These are phyloP conservation scores for Kwoniella bestiolae DNA, from an alignment of 768 basidiomycete species.

Conservation along the genomic window DNA sequence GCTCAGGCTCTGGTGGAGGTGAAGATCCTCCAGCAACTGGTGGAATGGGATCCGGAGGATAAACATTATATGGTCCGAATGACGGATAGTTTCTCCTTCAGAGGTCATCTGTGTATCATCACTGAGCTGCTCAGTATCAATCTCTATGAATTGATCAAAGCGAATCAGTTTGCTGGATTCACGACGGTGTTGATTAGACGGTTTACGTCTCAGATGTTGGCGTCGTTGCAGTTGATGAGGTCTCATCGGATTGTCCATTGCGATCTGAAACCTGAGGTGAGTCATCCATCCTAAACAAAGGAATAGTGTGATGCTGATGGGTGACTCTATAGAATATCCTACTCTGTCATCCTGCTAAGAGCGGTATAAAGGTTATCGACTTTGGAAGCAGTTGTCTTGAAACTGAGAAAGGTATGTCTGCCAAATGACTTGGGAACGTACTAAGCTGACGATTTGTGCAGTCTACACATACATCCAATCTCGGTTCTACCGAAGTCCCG, in stretches of 20 bases:
- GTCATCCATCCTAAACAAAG: constrained; percentile 33
- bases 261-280: constrained; percentile 95
- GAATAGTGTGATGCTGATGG: background rate
- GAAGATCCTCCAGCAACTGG: constrained; percentile 93
- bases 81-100: constrained; percentile 98
- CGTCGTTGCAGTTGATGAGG: constrained; percentile 88
- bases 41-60: constrained; percentile 98
- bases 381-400: constrained; percentile 99
- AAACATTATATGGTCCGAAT: constrained; percentile 97
- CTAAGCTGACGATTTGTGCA: constrained; percentile 54
- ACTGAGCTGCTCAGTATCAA: constrained; percentile 98
- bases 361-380: constrained; percentile 96
- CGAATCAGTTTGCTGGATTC: constrained; percentile 98
- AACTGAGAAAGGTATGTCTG: constrained; percentile 85
- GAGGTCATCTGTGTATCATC: constrained; percentile 95
- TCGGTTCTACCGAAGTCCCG: constrained; percentile 99
- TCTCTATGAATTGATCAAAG: constrained; percentile 97
- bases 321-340: constrained; percentile 75
- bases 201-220: constrained; percentile 93
- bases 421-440: background rate
- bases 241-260: constrained; percentile 98
- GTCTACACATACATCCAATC: constrained; percentile 99
- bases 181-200: constrained; percentile 91
- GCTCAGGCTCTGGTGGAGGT: constrained; percentile 99
- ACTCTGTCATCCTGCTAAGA: constrained; percentile 90